These are phyloP conservation scores for Metschnikowia koreensis DNA, from an alignment of 805 yeast species.

Conservation along the genomic window DNA sequence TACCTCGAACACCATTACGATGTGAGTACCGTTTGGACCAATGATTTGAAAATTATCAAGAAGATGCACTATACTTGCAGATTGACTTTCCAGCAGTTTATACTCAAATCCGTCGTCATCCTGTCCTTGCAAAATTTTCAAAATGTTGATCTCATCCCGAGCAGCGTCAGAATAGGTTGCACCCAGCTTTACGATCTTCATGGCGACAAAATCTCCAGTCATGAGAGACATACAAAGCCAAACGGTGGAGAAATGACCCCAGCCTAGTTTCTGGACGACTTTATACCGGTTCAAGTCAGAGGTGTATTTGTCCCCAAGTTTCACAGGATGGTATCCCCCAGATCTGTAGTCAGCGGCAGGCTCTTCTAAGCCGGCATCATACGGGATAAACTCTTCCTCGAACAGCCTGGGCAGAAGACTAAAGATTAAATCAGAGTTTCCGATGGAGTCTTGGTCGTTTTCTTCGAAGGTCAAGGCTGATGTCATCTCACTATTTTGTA, in stretches of 20 bases:
- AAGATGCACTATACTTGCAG: constrained; percentile 66
- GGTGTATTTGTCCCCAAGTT: constrained; percentile 80
- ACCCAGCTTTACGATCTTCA: constrained; percentile 91
- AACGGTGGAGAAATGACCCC: constrained; percentile 91
- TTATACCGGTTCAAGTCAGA: constrained; percentile 59
- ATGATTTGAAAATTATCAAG: constrained; percentile 80
- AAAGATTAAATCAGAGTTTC: constrained; percentile 1
- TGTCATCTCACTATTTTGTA: constrained; percentile 41
- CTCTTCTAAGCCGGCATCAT: constrained; percentile 61
- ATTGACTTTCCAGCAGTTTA: neutral
- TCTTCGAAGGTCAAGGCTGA: constrained; percentile 18
- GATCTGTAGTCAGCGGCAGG: constrained; percentile 77
- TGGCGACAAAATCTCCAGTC: constrained; percentile 90
- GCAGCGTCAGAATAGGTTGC: constrained; percentile 92
- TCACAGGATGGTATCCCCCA: constrained; percentile 97
- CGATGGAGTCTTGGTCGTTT: constrained; percentile 13
- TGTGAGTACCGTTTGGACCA: constrained; percentile 91
- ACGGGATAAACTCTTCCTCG: constrained; percentile 14
- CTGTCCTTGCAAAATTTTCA: constrained; percentile 71
- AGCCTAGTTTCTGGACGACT: constrained; percentile 86
- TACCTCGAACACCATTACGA: constrained; percentile 97
- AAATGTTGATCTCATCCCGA: constrained; percentile 77
- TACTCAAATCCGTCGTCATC: constrained; percentile 5
- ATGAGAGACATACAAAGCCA: constrained; percentile 51
- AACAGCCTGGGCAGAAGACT: neutral